phyloP scores from a whole-genome alignment of 1,284 basidiomycete species.

The Melampsora medusae region DNA sequence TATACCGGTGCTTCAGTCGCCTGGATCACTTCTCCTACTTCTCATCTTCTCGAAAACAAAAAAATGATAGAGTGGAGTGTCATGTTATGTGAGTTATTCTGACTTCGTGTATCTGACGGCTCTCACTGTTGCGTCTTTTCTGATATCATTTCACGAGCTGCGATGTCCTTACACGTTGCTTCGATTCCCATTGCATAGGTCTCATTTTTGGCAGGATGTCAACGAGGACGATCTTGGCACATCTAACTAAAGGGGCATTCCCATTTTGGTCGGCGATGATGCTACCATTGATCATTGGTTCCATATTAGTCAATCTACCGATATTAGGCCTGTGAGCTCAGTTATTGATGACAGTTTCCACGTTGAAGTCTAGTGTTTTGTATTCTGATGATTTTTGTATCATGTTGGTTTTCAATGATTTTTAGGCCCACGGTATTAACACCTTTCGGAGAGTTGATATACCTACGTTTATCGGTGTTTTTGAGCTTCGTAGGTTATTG shows the following conservation, averaged over 20 bases:
- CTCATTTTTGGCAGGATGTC: constrained; percentile 39
- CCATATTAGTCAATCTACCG: constrained; percentile 33
- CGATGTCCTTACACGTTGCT: not conserved
- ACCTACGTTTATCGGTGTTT: constrained; percentile 33
- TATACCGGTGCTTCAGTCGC: constrained; percentile 28
- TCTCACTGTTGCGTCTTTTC: not conserved
- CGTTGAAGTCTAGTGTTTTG: not conserved
- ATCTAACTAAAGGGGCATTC: constrained; percentile 36
- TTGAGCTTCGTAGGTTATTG: constrained; percentile 22
- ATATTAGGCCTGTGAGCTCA: constrained; percentile 26
- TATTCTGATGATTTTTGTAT: no score
- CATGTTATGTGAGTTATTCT: constrained; percentile 26
- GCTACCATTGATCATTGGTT: constrained; percentile 30
- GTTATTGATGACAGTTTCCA: not conserved
- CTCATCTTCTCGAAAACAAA: constrained; percentile 29
- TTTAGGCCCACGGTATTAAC: constrained; percentile 30
- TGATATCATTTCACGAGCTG: no score
- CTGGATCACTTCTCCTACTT: constrained; percentile 32
- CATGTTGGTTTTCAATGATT: not conserved
- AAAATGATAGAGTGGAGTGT: constrained; percentile 33
- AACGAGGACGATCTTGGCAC: constrained; percentile 35
- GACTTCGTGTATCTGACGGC: not conserved
- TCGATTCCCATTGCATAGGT: constrained; percentile 9
- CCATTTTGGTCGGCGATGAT: constrained; percentile 31
- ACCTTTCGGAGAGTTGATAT: constrained; percentile 37